Evolutionary conservation across 2,329 filamentous ascomycete species (phyloP), one percentile per base, ranked within the genome.

Genomic region (Cordyceps farinosa): DNA sequence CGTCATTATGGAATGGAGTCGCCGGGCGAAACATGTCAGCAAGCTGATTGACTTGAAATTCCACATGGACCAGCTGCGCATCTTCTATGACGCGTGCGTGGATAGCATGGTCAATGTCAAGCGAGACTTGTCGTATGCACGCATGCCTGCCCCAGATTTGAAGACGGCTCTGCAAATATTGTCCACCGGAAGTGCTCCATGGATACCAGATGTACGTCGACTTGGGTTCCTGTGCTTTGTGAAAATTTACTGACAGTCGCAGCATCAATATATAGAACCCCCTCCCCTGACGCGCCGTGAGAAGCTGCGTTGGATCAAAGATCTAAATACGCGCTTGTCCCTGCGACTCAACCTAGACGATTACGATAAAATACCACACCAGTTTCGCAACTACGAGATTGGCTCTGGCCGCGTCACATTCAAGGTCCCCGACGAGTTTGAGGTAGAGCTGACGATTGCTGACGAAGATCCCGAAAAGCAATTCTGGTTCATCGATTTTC

Each of bases 401-500:
- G 84, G 84, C 59, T 90, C 91, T 58, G 95, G 96, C n/a, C 87
- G 94, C 55, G 94, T 90, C 7, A 98, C 92, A 0, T 99, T 99
- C 74, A 84, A 80, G 53, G 90, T 98, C 1, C 79, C 85, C 3
- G 85, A 86, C 60, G 94, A 98, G 74, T 97, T 97, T 70, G 94
- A 98, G 74, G 86, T 98, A 27, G 95, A 98, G 72, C 83, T 99
- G 58, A 93, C 92, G 1, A 90, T 98, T 66, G 91, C 90, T 22
- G 90, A 93, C 68, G 93, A 98, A 71, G 89, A 95, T 67, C 85
- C 88, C 22, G 81, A 87, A 38, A 89, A 90, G 61, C 93, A 96
- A 70, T 96, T 96, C 72, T 97, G 90, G 82, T 97, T 98, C 72
- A 90, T 98, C 66, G 93, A 98, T 74, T 87, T 98, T 70, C 87